Evolutionary conservation across 345 rosid genomes (phyloP), one percentile per base, ranked within the genome.

Genomic region (Camelina sativa): DNA sequence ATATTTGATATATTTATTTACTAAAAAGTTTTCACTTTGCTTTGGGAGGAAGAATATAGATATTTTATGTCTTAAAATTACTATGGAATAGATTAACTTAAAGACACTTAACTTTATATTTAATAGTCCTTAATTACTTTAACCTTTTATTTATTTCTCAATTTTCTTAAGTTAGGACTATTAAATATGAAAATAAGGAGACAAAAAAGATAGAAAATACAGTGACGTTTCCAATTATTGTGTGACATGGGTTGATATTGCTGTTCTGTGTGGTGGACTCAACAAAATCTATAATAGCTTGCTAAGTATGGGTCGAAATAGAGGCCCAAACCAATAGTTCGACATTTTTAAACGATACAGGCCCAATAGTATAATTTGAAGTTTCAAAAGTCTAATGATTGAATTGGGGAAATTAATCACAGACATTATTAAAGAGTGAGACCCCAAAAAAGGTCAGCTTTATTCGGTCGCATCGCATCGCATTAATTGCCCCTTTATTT

Each of bases 381-480:
- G 53, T 47, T 37, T 59, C 46, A 71, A 52, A 56, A 3, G 47
- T 3, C 10, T 52, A 51, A 62, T 68, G 71, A 76, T 76, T 69
- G 65, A 69, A 7, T 5, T 15, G 35, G 57, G 54, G 74, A 76
- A 62, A 62, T 44, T 51, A 61, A 76, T 76, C 75, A 62, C 9
- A 38, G 64, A 23, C 59, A 76, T 76, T 38, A 69, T 76, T 62
- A 55, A 61, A 76, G 50, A 60, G 19, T 52, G 48, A 41, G 69
- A 62, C 51, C 58, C 46, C 13, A 10, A 43, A 62, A 76, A 62
- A 20, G 43, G 56, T 61, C 73, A 61, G 63, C 69, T 75, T 75
- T 75, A 60, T 28, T 60, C 1, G 62, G 59, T 67, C 62, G 6
- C 62, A 71, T 61, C 78, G 66, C 78, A 74, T 59, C 78, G 66